A percentile compares a stretch with the other conserved stretches of the same genome.
phyloP scores from a whole-genome alignment of 2,329 filamentous ascomycete genomes.

The Colletotrichum tropicicola region DNA sequence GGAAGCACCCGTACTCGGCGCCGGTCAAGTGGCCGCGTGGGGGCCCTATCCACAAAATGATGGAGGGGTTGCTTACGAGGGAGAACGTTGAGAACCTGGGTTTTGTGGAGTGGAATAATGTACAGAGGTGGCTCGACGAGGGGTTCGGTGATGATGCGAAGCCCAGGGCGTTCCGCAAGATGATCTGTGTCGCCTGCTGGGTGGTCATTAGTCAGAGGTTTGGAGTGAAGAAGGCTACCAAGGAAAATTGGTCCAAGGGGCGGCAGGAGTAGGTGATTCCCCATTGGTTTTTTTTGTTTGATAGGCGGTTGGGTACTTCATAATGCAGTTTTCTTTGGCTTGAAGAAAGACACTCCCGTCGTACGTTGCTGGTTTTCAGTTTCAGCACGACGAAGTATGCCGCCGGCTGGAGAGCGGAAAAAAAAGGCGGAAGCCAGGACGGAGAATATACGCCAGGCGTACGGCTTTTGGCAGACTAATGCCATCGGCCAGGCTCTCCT shows the following conservation, averaged over 20 bases:
- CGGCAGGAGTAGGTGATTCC: too few relatives aligned
- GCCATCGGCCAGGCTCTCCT: too few relatives aligned
- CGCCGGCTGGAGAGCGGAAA: too few relatives aligned
- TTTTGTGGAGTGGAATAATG: conserved; percentile 48
- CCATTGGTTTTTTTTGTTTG: too few relatives aligned
- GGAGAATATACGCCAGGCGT: too few relatives aligned
- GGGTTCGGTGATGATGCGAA: conserved; percentile 49
- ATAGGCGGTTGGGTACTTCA: too few relatives aligned
- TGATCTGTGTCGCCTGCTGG: conserved; percentile 16
- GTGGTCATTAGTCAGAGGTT: conserved; percentile 22
- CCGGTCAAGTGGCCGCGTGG: conserved; percentile 49
- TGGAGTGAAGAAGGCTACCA: conserved; percentile 21
- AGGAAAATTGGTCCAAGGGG: background rate
- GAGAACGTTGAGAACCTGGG: conserved; percentile 48
- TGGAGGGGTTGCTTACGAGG: conserved; percentile 41
- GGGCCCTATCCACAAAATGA: conserved; percentile 51
- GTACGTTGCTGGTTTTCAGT: too few relatives aligned
- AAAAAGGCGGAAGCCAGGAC: too few relatives aligned
- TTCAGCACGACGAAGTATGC: too few relatives aligned
- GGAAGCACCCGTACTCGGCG: conserved; percentile 59
- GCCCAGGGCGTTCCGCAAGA: conserved; percentile 22
- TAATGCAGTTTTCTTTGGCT: too few relatives aligned
- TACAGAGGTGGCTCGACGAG: conserved; percentile 42
- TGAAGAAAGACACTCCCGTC: too few relatives aligned
- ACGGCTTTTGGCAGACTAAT: too few relatives aligned